Conservation (phyloP, 2,329 filamentous ascomycete genomes). For the Cladophialophora chaetospira region DNA sequence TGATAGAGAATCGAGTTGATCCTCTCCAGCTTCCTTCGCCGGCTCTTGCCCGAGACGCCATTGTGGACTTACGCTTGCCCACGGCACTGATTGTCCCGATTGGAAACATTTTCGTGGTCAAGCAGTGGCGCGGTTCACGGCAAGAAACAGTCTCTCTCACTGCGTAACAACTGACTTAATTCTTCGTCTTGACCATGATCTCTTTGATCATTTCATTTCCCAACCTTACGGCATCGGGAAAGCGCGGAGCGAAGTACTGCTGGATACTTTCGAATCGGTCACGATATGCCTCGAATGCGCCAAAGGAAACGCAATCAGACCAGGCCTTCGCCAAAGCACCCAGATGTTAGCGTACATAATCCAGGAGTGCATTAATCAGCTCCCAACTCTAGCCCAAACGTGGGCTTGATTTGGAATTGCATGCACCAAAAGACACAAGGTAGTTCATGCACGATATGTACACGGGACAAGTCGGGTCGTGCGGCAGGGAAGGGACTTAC, state of each 20-base stretch:
- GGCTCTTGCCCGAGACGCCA: not conserved
- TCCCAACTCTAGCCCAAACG: not conserved
- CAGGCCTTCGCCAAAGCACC: constrained; percentile 62
- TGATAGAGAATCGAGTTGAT: not conserved
- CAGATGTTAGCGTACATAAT: constrained; percentile 9
- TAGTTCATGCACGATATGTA: constrained; percentile 12
- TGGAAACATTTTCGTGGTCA: not conserved
- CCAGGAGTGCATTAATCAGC: not conserved
- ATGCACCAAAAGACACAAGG: not conserved
- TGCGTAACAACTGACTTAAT: too few relatives aligned
- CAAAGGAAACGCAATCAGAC: constrained; percentile 89
- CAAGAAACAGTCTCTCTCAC: too few relatives aligned
- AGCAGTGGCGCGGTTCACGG: not conserved
- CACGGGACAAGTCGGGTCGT: not conserved
- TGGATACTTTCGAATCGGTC: constrained; percentile 91
- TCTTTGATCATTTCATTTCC: constrained; percentile 98
- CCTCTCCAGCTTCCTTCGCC: not conserved
- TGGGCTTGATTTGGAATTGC: constrained; percentile 1
- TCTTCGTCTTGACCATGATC: constrained; percentile 78
- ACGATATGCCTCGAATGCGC: constrained; percentile 89
- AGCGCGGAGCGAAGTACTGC: constrained; percentile 85
- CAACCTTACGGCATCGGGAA: constrained; percentile 80
- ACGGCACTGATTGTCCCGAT: too few relatives aligned
- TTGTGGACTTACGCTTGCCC: too few relatives aligned
- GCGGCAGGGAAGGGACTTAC: constrained; percentile 41